Evolutionary conservation across 192 early-diverging fungal species (phyloP).

Genomic region (Polychytrium aggregatum): DNA sequence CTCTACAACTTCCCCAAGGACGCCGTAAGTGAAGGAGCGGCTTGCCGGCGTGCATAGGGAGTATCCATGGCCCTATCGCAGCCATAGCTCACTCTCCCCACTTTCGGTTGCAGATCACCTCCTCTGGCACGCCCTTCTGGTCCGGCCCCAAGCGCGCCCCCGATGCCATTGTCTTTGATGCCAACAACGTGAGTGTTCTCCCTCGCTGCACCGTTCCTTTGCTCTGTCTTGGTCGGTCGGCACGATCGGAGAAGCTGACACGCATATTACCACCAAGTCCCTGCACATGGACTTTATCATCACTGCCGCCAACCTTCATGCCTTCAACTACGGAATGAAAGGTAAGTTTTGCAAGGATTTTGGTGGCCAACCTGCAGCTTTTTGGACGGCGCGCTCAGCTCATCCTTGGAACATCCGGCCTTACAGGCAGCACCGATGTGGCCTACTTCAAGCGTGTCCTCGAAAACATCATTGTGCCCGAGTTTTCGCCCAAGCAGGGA

Average conservation of each 20-base stretch:
- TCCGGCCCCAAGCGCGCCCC: constrained; percentile 94
- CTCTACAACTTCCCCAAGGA: constrained; percentile 96
- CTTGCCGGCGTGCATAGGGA: no score
- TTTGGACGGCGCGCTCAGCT: background rate
- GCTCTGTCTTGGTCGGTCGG: no score
- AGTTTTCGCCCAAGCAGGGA: constrained; percentile 78
- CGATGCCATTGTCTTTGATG: constrained; percentile 67
- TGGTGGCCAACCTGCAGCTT: no score
- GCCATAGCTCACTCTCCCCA: no score
- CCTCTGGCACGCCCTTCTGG: constrained; percentile 89
- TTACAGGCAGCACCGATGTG: constrained; percentile 35
- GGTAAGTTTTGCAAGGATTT: constrained; percentile 55
- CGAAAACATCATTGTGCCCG: constrained; percentile 52
- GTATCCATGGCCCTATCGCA: no score
- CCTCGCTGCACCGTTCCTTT: no score
- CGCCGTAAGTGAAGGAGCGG: no score
- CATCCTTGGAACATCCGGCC: background rate
- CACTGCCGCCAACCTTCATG: constrained; percentile 84
- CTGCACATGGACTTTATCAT: constrained; percentile 86
- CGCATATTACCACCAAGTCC: no score
- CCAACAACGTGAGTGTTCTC: constrained; percentile 45
- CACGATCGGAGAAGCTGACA: no score
- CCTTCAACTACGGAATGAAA: constrained; percentile 92
- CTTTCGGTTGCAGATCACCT: constrained; percentile 63
- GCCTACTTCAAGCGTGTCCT: constrained; percentile 57